These are phyloP conservation scores for Trichoderma asperelloides DNA, from an alignment of 495 filamentous ascomycete species.

Conservation along the genomic window DNA sequence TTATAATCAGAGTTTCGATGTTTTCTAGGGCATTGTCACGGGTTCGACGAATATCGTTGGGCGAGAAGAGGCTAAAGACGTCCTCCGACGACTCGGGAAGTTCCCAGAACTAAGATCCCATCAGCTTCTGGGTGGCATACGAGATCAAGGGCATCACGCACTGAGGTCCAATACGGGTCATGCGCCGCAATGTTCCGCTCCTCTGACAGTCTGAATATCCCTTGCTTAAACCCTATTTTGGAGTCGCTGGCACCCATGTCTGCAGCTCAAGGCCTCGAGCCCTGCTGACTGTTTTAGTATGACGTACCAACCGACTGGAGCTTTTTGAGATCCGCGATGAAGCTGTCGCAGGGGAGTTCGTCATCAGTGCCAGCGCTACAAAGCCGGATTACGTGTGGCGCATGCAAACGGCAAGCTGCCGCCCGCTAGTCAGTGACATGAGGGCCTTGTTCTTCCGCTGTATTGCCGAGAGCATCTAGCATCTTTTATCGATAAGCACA, in stretches of 20 bases:
- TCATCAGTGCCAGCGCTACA: background rate
- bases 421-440: too few species aligned
- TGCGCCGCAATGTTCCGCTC: slow-evolving; percentile 78
- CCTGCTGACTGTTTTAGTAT: slow-evolving; percentile 2
- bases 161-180: slow-evolving; percentile 89
- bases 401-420: background rate
- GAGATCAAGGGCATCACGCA: slow-evolving; percentile 35
- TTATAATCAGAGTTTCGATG: slow-evolving; percentile 80
- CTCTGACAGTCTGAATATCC: slow-evolving; percentile 94
- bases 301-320: slow-evolving; percentile 5
- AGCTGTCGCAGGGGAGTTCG: slow-evolving; percentile 3
- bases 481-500: background rate
- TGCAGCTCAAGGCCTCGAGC: slow-evolving; percentile 3
- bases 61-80: slow-evolving; percentile 92
- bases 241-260: slow-evolving; percentile 96
- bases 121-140: background rate
- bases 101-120: slow-evolving; percentile 74
- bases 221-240: slow-evolving; percentile 98
- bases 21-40: slow-evolving; percentile 81
- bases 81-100: slow-evolving; percentile 93
- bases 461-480: background rate
- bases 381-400: background rate
- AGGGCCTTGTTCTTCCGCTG: background rate
- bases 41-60: slow-evolving; percentile 84
- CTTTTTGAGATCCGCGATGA: slow-evolving; percentile 5